Conservation (phyloP, 257 asterid species). For the Nicotiana benthamiana region DNA sequence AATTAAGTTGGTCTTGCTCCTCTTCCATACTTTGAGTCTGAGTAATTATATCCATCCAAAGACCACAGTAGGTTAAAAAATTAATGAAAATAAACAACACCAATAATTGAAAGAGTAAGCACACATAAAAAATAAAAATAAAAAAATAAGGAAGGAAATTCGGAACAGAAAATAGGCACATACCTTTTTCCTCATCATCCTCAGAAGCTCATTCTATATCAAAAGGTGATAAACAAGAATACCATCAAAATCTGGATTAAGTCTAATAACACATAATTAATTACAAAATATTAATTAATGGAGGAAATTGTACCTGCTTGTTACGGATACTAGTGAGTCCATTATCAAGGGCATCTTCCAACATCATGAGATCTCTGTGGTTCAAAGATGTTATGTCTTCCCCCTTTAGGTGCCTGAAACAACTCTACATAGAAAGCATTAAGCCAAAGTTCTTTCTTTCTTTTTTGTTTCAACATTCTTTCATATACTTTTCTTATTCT, state of each 20-base stretch:
- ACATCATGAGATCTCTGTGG: conserved; percentile 70
- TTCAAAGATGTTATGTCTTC: conserved; percentile 74
- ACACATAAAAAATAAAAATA: too few relatives aligned
- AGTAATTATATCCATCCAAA: neutral
- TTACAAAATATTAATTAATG: neutral
- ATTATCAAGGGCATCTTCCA: conserved; percentile 78
- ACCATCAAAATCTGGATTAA: neutral
- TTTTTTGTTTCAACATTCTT: neutral
- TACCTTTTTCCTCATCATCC: conserved; percentile 30
- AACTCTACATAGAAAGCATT: neutral
- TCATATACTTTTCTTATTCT: too few relatives aligned
- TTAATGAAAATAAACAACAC: neutral
- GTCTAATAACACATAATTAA: neutral
- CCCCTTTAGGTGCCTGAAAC: conserved; percentile 69
- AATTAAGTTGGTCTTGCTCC: conserved; percentile 13
- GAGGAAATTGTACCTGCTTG: conserved; percentile 20
- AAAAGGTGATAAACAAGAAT: neutral
- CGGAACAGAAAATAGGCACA: neutral
- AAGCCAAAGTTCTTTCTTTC: neutral
- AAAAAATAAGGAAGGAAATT: neutral
- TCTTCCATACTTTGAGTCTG: conserved; percentile 11
- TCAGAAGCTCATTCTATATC: conserved; percentile 21
- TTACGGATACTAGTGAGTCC: conserved; percentile 60
- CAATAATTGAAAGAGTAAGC: neutral
- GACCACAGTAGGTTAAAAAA: neutral